Evolutionary conservation across 2,329 filamentous ascomycete species (phyloP).

Genomic region (Pseudopithomyces maydicus): DNA sequence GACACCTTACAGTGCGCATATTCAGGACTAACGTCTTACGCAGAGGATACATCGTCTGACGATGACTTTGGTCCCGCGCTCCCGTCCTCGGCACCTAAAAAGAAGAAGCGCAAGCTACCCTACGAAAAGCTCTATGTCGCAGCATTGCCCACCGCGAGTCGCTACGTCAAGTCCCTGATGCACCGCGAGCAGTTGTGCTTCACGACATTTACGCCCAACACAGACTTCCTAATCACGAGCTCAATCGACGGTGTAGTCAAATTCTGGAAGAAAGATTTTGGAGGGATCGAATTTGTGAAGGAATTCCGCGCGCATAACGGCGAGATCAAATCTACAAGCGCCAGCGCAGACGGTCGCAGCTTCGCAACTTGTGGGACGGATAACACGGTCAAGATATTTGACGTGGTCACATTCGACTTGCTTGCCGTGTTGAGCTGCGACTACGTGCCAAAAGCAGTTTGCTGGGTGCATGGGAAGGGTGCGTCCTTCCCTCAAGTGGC

Average conservation of each 20-base stretch:
- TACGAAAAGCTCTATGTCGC: slow-evolving; percentile 96
- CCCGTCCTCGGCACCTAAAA: slow-evolving; percentile 78
- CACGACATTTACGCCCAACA: slow-evolving; percentile 83
- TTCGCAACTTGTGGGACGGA: slow-evolving; percentile 88
- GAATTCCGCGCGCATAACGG: slow-evolving; percentile 91
- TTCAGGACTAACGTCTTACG: slow-evolving; percentile 12
- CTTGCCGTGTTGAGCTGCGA: slow-evolving; percentile 73
- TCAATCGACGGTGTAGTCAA: slow-evolving; percentile 97
- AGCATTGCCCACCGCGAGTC: slow-evolving; percentile 77
- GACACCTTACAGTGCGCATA: slow-evolving; percentile 12
- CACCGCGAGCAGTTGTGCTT: slow-evolving; percentile 94
- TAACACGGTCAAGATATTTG: slow-evolving; percentile 77
- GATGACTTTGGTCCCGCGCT: slow-evolving; percentile 89
- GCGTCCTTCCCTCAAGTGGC: slow-evolving; percentile 87
- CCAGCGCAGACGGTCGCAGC: slow-evolving; percentile 87
- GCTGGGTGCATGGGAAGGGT: slow-evolving; percentile 86
- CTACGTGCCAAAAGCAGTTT: slow-evolving; percentile 76
- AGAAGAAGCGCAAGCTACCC: slow-evolving; percentile 87
- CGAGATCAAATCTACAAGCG: slow-evolving; percentile 81
- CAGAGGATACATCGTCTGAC: slow-evolving; percentile 67
- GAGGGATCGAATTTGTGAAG: slow-evolving; percentile 96
- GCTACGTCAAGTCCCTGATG: slow-evolving; percentile 97
- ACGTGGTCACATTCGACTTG: slow-evolving; percentile 76
- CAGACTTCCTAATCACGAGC: slow-evolving; percentile 93
- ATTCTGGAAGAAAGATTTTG: slow-evolving; percentile 96